Conservation (phyloP, 371 early-diverging fungal genomes). For the Mucor piriformis region DNA sequence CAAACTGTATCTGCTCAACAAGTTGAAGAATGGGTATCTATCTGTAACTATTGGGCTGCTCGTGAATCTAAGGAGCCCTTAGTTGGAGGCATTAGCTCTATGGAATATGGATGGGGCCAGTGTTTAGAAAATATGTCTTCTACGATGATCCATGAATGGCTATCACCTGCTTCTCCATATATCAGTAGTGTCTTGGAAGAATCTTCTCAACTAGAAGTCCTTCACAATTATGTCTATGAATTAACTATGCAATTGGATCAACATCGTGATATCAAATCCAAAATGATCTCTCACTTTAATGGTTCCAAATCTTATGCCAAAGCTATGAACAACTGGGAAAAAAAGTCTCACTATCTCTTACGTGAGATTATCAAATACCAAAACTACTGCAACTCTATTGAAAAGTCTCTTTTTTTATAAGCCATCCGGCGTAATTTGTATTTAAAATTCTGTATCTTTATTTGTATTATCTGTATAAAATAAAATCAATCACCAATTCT, state of each 20-base stretch:
- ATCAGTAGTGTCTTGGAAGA: conserved; percentile 37
- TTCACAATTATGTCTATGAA: conserved; percentile 34
- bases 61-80: conserved; percentile 86
- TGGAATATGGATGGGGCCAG: conserved; percentile 91
- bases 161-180: conserved; percentile 37
- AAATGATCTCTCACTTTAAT: conserved; percentile 46
- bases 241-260: conserved; percentile 39
- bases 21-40: conserved; percentile 82
- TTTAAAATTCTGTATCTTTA: not conserved
- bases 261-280: conserved; percentile 49
- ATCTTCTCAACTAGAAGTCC: conserved; percentile 32
- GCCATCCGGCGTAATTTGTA: not conserved
- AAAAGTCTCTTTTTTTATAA: conserved; percentile 59
- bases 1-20: conserved; percentile 70
- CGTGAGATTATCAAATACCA: conserved; percentile 88
- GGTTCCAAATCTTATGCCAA: conserved; percentile 56
- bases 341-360: conserved; percentile 78
- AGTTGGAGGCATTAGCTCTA: conserved; percentile 80
- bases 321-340: conserved; percentile 86
- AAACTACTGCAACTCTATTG: conserved; percentile 81
- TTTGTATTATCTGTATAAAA: no score
- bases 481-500: no score
- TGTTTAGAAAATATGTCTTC: conserved; percentile 1
- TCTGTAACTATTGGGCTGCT: conserved; percentile 94
- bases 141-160: conserved; percentile 37